Conservation (phyloP, 2,329 filamentous ascomycete species). For the Clonostachys sp. region DNA sequence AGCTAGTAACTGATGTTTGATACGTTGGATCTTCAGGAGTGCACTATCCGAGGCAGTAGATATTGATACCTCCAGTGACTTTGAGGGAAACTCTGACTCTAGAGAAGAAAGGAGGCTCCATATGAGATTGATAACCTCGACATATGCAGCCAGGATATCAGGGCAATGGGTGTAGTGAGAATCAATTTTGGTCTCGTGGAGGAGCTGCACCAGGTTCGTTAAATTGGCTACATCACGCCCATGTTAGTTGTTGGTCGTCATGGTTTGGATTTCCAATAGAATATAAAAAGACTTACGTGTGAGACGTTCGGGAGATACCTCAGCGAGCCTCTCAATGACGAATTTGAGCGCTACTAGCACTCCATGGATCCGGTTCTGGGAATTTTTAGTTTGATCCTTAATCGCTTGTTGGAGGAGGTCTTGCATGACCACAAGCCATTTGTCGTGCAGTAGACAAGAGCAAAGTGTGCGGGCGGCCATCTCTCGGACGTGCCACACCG, state of each 20-base stretch:
- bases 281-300: slow-evolving; percentile 26
- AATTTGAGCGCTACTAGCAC: slow-evolving; percentile 51
- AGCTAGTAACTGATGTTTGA: slow-evolving; percentile 28
- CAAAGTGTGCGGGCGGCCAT: slow-evolving; percentile 72
- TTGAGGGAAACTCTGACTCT: slow-evolving; percentile 10
- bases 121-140: slow-evolving; percentile 40
- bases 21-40: slow-evolving; percentile 31
- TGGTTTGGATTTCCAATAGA: not conserved
- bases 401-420: slow-evolving; percentile 25
- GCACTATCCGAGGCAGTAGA: slow-evolving; percentile 18
- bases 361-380: slow-evolving; percentile 54
- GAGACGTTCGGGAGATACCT: slow-evolving; percentile 37
- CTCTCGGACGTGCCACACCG: slow-evolving; percentile 76
- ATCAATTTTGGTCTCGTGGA: slow-evolving; percentile 8
- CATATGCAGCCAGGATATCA: slow-evolving; percentile 37
- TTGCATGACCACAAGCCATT: slow-evolving; percentile 39
- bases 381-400: slow-evolving; percentile 12
- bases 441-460: slow-evolving; percentile 50
- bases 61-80: not conserved
- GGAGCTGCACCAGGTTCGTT: not conserved
- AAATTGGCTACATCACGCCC: not conserved
- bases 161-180: slow-evolving; percentile 20
- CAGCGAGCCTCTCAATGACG: slow-evolving; percentile 46
- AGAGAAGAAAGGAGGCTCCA: too few species aligned
- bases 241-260: too few species aligned